phyloP scores from a whole-genome alignment of 306 rosid species.

The Castanopsis chinensis region DNA sequence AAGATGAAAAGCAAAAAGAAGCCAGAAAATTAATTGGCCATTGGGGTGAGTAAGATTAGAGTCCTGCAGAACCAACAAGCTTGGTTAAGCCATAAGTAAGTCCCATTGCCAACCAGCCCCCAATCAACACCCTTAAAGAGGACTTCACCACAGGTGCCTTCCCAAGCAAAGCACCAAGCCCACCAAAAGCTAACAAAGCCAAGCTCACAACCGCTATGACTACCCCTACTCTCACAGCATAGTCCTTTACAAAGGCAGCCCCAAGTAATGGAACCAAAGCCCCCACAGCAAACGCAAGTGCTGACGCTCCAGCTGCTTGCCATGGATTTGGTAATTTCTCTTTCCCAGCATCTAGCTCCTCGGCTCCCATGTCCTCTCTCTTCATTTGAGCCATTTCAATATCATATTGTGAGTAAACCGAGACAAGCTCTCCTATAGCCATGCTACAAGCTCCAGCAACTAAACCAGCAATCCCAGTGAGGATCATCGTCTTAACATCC shows the following conservation, averaged over 20 bases:
- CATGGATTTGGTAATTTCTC: constrained; percentile 35
- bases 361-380: constrained; percentile 12
- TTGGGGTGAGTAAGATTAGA: neutral
- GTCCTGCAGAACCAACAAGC: constrained; percentile 16
- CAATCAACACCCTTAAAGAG: constrained; percentile 35
- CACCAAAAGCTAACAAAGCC: constrained; percentile 39
- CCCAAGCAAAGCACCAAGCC: constrained; percentile 31
- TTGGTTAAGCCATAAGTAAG: constrained; percentile 44
- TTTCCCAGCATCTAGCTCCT: neutral
- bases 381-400: constrained; percentile 35
- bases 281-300: constrained; percentile 21
- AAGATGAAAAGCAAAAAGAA: no score
- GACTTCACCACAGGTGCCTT: constrained; percentile 39
- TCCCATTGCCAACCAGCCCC: constrained; percentile 45
- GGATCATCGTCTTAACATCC: constrained; percentile 37
- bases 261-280: constrained; percentile 34
- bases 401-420: constrained; percentile 41
- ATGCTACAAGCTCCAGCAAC: constrained; percentile 42
- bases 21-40: no score
- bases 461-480: constrained; percentile 37
- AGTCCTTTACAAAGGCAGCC: constrained; percentile 33
- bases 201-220: constrained; percentile 36
- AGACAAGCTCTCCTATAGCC: constrained; percentile 48
- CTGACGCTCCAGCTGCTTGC: constrained; percentile 30
- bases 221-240: constrained; percentile 33